Evolutionary conservation across 2,329 filamentous ascomycete genomes (phyloP), one percentile per base, ranked within the genome.

Genomic region (Colletotrichum spinosum): DNA sequence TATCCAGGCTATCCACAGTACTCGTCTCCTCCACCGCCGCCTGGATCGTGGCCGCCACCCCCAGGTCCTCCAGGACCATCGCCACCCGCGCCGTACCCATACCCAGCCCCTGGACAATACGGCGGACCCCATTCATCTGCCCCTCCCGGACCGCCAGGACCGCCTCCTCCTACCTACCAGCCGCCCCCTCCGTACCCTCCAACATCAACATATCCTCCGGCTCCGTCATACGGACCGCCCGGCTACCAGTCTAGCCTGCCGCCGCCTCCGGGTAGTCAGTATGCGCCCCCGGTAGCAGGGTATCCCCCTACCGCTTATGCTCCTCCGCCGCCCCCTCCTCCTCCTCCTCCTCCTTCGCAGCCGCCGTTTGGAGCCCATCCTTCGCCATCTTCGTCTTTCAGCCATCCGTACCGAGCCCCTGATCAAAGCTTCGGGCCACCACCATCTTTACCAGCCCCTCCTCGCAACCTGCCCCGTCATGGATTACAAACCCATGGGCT

Each of bases 91-190:
- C 49, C 54, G 6, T 63, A 57, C 13, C 55, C 53, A n/a, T 59
- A 74, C 44, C 60, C 75, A 57, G 65, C 70, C 53, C 66, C 73
- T 58, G 71, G 71, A 64, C 71, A 75, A 53, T 56, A 65, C 44
- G 69, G 73, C 64, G 76, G 71, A 33, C 77, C 74, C 50, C 69
- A 69, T 45, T 67, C 68, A 3, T 67, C 71, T 9, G 70, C 70
- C 38, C 54, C 64, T 46, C 67, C 63, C 55, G 71, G 71, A 37
- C 61, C 74, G 37, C 66, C 69, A 55, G 50, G 60, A 42, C 56
- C 62, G 10, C 52, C 51, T 4, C 67, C 51, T 45, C 70, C 70
- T 54, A 68, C 64, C 7, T 66, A 65, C 4, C 68, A 61, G 7
- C 68, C 61, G 3, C 57, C 49, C 3, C 55, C 55, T 12, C 55